These are phyloP conservation scores for Sanghuangporus sanghuang DNA, from an alignment of 1,284 basidiomycete species.

Conservation along the genomic window DNA sequence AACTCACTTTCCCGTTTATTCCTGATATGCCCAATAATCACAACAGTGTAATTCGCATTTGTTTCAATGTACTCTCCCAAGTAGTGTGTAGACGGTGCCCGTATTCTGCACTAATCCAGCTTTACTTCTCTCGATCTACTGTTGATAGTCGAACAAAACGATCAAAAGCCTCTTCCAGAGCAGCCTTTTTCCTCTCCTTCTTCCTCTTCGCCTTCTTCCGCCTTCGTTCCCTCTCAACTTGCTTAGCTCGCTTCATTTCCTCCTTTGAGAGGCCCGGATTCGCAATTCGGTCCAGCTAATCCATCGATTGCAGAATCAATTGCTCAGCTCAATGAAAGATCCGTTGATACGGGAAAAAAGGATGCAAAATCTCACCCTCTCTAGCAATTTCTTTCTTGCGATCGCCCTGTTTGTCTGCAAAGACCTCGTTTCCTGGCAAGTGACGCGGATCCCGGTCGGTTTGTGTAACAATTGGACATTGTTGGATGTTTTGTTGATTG, in stretches of 20 bases:
- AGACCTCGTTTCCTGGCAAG: slow-evolving; percentile 77
- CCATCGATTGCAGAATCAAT: background rate
- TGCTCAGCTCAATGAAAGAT: background rate
- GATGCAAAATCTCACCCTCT: slow-evolving; percentile 51
- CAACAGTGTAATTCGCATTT: no score
- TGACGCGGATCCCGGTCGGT: slow-evolving; percentile 71
- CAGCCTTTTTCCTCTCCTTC: background rate
- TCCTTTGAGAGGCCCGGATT: slow-evolving; percentile 76
- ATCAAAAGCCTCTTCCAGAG: background rate
- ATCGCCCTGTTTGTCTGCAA: slow-evolving; percentile 61
- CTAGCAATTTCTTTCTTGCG: slow-evolving; percentile 59
- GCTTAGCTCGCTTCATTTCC: slow-evolving; percentile 58
- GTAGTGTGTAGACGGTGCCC: no score
- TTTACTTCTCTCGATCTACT: background rate
- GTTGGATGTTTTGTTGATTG: slow-evolving; percentile 82
- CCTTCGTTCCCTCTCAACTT: slow-evolving; percentile 65
- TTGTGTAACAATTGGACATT: slow-evolving; percentile 77
- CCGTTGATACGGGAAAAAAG: slow-evolving; percentile 12
- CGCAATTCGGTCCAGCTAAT: slow-evolving; percentile 58
- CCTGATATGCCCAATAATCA: no score
- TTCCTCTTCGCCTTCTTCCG: slow-evolving; percentile 53
- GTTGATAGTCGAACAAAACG: background rate
- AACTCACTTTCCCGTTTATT: no score
- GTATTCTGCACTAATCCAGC: no score
- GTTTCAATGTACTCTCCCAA: no score